Conservation (phyloP, 352 stramenopile species). For the Globisporangium nunn region DNA sequence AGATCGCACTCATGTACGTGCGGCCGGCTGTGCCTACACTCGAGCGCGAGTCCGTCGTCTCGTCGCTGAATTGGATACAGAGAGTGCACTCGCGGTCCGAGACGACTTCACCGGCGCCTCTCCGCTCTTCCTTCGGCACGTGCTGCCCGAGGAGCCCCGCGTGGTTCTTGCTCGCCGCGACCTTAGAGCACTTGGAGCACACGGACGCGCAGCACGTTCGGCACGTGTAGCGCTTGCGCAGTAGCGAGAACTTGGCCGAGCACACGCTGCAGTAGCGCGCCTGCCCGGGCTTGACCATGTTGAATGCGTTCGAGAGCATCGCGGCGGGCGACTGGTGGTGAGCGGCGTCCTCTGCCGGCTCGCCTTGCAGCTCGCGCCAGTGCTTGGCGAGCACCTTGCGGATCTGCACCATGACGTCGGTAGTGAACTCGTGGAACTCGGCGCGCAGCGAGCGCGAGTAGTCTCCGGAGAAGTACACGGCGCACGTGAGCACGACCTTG, state of each 20-base stretch:
- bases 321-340: conserved; percentile 13
- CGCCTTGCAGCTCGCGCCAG: conserved; percentile 33
- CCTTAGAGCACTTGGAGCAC: conserved; percentile 50
- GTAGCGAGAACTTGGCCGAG: conserved; percentile 46
- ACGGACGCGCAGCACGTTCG: conserved; percentile 38
- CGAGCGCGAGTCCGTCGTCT: conserved; percentile 17
- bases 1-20: conserved; percentile 23
- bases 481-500: conserved; percentile 64
- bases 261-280: conserved; percentile 45
- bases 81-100: conserved; percentile 40
- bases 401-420: conserved; percentile 38
- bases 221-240: conserved; percentile 57
- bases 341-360: conserved; percentile 9
- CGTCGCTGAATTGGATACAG: conserved; percentile 46
- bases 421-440: conserved; percentile 63
- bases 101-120: neutral
- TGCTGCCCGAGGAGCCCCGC: conserved; percentile 1
- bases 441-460: conserved; percentile 23
- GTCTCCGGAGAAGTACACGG: conserved; percentile 37
- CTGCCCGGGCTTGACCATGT: conserved; percentile 12
- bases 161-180: conserved; percentile 1
- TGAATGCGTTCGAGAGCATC: conserved; percentile 20
- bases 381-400: conserved; percentile 47
- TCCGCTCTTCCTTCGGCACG: neutral
- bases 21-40: conserved; percentile 19